A percentile compares a stretch with the other conserved stretches of the same genome.
These are phyloP conservation scores for Dactylellina parvicollis DNA, from an alignment of 2,329 filamentous ascomycete genomes.

Conservation along the genomic window DNA sequence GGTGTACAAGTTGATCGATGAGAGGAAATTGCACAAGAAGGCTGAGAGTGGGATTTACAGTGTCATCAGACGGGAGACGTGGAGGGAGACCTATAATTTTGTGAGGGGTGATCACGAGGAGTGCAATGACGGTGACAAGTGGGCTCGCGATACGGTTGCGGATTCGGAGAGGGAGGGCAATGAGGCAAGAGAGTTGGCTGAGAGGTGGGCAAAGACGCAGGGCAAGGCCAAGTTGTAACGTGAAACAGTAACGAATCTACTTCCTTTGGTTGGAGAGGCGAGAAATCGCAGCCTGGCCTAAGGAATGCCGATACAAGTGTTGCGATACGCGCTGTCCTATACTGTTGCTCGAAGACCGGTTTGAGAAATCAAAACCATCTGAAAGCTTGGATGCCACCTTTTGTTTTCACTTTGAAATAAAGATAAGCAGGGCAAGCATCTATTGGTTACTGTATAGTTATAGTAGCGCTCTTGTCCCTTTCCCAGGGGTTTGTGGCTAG, in stretches of 20 bases:
- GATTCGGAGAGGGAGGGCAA: constrained; percentile 54
- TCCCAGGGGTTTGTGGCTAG: no score
- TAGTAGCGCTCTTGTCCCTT: no score
- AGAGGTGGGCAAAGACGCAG: constrained; percentile 56
- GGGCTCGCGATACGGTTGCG: constrained; percentile 21
- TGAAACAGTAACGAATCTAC: background rate
- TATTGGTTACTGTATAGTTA: no score
- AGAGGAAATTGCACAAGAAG: constrained; percentile 71
- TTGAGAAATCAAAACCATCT: no score
- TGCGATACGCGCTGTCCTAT: no score
- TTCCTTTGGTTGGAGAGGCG: no score
- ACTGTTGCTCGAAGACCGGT: no score
- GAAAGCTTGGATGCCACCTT: no score
- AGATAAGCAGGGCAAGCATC: no score
- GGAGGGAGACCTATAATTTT: constrained; percentile 71
- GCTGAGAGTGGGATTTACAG: constrained; percentile 74
- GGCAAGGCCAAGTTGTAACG: constrained; percentile 47
- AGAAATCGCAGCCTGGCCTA: no score
- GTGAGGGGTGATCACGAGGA: constrained; percentile 68
- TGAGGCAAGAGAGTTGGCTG: constrained; percentile 61
- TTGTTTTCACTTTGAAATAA: no score
- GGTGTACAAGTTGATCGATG: constrained; percentile 69
- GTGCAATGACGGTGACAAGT: constrained; percentile 65
- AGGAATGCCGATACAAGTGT: no score
- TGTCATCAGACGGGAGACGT: constrained; percentile 79